Base-by-base conservation (phyloP, 306 rosid species). In the Inga oerstediana region DNA sequence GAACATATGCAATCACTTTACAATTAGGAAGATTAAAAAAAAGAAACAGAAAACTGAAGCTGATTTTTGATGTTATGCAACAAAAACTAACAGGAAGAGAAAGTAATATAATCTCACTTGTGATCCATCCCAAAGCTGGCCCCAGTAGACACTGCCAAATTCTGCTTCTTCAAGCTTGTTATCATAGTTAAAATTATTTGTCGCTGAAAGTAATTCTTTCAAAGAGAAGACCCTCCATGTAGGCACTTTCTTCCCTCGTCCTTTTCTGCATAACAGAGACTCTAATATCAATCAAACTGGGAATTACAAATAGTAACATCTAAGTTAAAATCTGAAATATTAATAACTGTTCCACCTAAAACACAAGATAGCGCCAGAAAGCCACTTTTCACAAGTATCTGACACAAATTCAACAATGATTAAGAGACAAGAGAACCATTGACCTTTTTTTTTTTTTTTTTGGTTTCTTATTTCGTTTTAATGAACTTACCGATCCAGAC, bases 111-210 rank as follows among this genome's bases (percentile, higher is more conserved):
- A 54, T 58, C 81, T 71, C 89, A 96, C 99, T 85, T 96, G 99
- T 2, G 99, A 92, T 88, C 99, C 99, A 87, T 96, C 94, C 98
- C 98, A 92, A 35, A 96, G 99, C 91, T 96, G 99, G 70, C 99
- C 99, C 99, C 99, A 96, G 83, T 96, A 96, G 37, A 96, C 97
- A 77, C 99, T 94, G 70, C 99, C 97, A 72, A 92, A 96, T 54
- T 94, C 98, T 6, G 98, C 98, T 88, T 96, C 99, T 24, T 98
- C 99, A 17, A 96, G 97, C 84, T 94, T 96, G 92, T 96, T 96
- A 78, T 96, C 99, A 72, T 92, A 94, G 86, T 96, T 96, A 81
- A 96, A 96, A 81, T 92, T 96, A 88, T 94, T 96, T 70, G 99
- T 96, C 10, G 99, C 99, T 0, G 97, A 88, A 74, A 88, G 97